Evolutionary conservation across 768 basidiomycete species (phyloP).

Genomic region (Cyclocybe aegerita): DNA sequence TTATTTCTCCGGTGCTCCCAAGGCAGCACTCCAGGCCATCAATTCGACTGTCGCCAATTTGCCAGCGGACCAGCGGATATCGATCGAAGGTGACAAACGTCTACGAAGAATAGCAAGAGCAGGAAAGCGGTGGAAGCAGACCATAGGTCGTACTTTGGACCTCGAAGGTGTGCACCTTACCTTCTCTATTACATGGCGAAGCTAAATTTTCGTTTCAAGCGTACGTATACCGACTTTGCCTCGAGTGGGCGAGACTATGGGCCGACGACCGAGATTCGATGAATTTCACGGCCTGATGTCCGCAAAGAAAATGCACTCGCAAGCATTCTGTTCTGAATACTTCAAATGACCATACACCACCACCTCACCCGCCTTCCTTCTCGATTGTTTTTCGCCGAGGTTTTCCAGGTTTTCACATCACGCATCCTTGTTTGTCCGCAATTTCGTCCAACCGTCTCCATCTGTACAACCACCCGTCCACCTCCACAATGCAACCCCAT

Average conservation of each 20-base stretch:
- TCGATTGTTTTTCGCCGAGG: too few relatives aligned
- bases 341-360: too few relatives aligned
- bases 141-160: constrained; percentile 78
- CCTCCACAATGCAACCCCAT: too few relatives aligned
- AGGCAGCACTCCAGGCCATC: constrained; percentile 50
- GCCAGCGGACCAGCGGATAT: constrained; percentile 32
- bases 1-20: constrained; percentile 87
- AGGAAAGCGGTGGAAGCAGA: constrained; percentile 91
- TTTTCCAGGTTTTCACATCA: too few relatives aligned
- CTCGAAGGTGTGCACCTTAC: constrained; percentile 76
- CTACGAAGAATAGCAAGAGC: constrained; percentile 83
- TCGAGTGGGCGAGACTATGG: constrained; percentile 87
- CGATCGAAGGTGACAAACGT: constrained; percentile 66
- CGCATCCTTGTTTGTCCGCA: too few relatives aligned
- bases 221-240: constrained; percentile 82
- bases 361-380: too few relatives aligned
- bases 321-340: too few relatives aligned
- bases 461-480: too few relatives aligned
- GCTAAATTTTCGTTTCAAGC: constrained; percentile 37
- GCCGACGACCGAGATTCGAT: constrained; percentile 82
- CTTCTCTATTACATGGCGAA: not conserved
- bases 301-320: not conserved
- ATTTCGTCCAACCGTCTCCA: too few relatives aligned
- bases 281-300: constrained; percentile 30
- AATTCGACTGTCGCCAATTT: constrained; percentile 45